Conservation (phyloP, 805 yeast species). For the Wickerhamiella siamensis region DNA sequence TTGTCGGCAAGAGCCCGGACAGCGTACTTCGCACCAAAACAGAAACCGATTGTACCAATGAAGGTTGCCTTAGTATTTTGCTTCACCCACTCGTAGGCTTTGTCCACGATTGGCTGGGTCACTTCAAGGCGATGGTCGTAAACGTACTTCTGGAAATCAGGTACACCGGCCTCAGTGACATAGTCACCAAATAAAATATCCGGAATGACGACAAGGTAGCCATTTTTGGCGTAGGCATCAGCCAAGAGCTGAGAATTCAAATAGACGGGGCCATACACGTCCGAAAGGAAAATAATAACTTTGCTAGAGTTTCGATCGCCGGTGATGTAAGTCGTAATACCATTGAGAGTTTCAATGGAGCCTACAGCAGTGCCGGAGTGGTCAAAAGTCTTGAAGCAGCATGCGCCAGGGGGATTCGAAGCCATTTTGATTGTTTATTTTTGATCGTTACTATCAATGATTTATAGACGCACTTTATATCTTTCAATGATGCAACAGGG, state of each 20-base stretch:
- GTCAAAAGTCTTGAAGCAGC: constrained; percentile 23
- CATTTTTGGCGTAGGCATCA: constrained; percentile 38
- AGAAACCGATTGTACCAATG: constrained; percentile 47
- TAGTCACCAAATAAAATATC: constrained; percentile 52
- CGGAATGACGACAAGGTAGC: constrained; percentile 57
- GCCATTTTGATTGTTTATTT: no score
- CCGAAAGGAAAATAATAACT: constrained; percentile 47
- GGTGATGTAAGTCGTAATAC: constrained; percentile 32
- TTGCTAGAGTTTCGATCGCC: constrained; percentile 37
- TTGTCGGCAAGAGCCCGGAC: constrained; percentile 33
- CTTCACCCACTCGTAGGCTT: constrained; percentile 33
- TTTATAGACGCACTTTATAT: no score
- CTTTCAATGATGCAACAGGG: no score
- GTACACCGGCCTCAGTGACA: no score
- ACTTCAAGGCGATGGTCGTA: constrained; percentile 37
- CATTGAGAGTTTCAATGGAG: constrained; percentile 14
- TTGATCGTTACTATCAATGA: no score
- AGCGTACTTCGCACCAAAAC: constrained; percentile 69
- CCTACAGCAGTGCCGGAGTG: constrained; percentile 22
- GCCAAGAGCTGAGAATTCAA: constrained; percentile 41
- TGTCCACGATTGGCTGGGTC: constrained; percentile 36
- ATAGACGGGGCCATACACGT: constrained; percentile 48
- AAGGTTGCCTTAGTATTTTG: constrained; percentile 33
- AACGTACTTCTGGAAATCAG: constrained; percentile 35
- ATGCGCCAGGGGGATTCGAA: constrained; percentile 21